A percentile compares a stretch with the other conserved stretches of the same genome.
These are phyloP conservation scores for Talaromyces sp. DNA, from an alignment of 2,329 filamentous ascomycete genomes.

Conservation along the genomic window DNA sequence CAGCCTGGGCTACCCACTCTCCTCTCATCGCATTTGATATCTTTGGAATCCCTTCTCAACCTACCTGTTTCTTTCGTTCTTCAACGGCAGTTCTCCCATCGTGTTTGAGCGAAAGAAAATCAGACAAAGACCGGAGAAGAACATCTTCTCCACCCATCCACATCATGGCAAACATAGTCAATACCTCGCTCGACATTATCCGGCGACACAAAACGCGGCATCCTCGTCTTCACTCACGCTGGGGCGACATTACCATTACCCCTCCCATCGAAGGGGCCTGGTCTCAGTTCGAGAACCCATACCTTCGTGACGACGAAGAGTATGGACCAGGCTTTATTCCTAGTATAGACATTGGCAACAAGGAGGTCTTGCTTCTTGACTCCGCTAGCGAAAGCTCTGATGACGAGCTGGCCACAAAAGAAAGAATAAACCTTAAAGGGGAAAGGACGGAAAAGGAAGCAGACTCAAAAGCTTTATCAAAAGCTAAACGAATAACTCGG, in stretches of 20 bases:
- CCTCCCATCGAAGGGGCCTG: slow-evolving; percentile 39
- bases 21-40: not conserved
- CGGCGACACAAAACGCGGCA: slow-evolving; percentile 28
- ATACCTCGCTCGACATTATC: slow-evolving; percentile 30
- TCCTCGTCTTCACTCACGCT: slow-evolving; percentile 34
- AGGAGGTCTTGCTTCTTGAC: slow-evolving; percentile 15
- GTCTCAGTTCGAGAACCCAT: slow-evolving; percentile 34
- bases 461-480: slow-evolving; percentile 12
- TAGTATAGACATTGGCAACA: slow-evolving; percentile 12
- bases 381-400: slow-evolving; percentile 13
- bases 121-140: not conserved
- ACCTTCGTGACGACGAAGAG: slow-evolving; percentile 20
- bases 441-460: not conserved
- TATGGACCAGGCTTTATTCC: slow-evolving; percentile 33
- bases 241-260: slow-evolving; percentile 39
- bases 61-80: no score
- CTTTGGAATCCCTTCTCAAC: no score
- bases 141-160: not conserved
- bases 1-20: not conserved
- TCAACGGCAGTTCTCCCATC: not conserved
- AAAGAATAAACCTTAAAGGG: slow-evolving; percentile 4
- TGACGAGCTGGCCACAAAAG: slow-evolving; percentile 1
- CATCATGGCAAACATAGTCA: slow-evolving; percentile 30
- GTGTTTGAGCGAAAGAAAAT: not conserved
- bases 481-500: slow-evolving; percentile 15